phyloP scores from a whole-genome alignment of 257 asterid genomes.

The Lithospermum erythrorhizon region DNA sequence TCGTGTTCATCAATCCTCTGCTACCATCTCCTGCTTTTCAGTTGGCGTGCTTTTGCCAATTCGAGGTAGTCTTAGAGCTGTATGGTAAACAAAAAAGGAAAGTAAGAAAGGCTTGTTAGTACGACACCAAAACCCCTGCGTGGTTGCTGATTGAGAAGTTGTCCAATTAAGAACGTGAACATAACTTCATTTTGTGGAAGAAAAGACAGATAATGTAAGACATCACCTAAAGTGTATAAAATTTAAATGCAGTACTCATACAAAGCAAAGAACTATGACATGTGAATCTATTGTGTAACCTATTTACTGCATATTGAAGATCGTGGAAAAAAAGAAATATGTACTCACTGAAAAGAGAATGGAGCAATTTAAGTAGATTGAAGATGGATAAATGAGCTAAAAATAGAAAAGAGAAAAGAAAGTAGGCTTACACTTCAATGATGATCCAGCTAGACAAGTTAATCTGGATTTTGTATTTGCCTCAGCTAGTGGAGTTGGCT shows the following conservation, averaged over 20 bases:
- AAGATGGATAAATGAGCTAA: not conserved
- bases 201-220: too few relatives aligned
- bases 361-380: not conserved
- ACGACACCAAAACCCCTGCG: not conserved
- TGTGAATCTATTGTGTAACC: not conserved
- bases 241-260: too few relatives aligned
- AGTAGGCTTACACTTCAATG: conserved; percentile 51
- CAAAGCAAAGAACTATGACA: not conserved
- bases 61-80: conserved; percentile 32
- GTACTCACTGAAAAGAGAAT: not conserved
- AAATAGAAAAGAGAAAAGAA: not conserved
- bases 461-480: conserved; percentile 78
- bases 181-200: not conserved
- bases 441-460: conserved; percentile 95
- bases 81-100: conserved; percentile 8
- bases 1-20: conserved; percentile 15
- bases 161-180: not conserved
- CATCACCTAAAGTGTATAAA: too few relatives aligned
- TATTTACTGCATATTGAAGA: not conserved
- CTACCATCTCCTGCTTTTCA: conserved; percentile 18
- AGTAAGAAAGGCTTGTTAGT: not conserved
- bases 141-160: not conserved
- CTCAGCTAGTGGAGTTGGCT: conserved; percentile 53
- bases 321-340: not conserved
- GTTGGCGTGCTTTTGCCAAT: conserved; percentile 16